These are phyloP conservation scores for Beta lomatogona DNA, from an alignment of 179 eudicot species.

Conservation along the genomic window DNA sequence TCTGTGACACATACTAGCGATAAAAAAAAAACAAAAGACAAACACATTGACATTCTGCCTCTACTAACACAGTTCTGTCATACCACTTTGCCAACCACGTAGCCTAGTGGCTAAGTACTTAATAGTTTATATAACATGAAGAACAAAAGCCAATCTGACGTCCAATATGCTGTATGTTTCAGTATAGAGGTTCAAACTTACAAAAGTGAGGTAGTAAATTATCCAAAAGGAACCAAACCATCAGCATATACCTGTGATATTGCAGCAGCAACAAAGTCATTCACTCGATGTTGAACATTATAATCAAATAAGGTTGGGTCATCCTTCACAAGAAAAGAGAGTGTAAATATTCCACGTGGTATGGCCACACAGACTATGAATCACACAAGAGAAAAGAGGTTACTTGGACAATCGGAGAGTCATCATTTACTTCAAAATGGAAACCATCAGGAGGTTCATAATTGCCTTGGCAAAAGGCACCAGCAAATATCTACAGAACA, in stretches of 20 bases:
- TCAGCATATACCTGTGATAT: slow-evolving; percentile 61
- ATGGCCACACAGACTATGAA: background rate
- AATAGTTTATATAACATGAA: background rate
- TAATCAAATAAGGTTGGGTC: slow-evolving; percentile 80
- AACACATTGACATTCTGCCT: background rate
- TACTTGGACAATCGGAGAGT: slow-evolving; percentile 85
- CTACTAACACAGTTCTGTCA: background rate
- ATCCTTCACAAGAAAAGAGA: slow-evolving; percentile 62
- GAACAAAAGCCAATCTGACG: background rate
- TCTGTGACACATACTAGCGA: background rate
- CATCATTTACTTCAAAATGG: slow-evolving; percentile 81
- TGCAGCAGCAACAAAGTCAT: slow-evolving; percentile 91
- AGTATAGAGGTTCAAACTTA: background rate
- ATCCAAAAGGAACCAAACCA: slow-evolving; percentile 11
- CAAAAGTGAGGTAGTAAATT: background rate
- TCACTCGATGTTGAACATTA: slow-evolving; percentile 85
- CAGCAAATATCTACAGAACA: slow-evolving; percentile 76
- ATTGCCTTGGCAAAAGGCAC: slow-evolving; percentile 73
- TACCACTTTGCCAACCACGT: slow-evolving; percentile 1
- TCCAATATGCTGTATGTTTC: background rate
- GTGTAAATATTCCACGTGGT: slow-evolving; percentile 9
- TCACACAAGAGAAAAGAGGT: slow-evolving; percentile 2
- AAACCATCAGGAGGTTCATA: slow-evolving; percentile 95
- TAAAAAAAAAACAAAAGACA: too few relatives aligned
- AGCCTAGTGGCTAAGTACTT: background rate